A percentile compares a stretch with the other conserved stretches of the same genome.
Conservation (phyloP, 257 asterid genomes). For the Ehretia macrophylla region DNA sequence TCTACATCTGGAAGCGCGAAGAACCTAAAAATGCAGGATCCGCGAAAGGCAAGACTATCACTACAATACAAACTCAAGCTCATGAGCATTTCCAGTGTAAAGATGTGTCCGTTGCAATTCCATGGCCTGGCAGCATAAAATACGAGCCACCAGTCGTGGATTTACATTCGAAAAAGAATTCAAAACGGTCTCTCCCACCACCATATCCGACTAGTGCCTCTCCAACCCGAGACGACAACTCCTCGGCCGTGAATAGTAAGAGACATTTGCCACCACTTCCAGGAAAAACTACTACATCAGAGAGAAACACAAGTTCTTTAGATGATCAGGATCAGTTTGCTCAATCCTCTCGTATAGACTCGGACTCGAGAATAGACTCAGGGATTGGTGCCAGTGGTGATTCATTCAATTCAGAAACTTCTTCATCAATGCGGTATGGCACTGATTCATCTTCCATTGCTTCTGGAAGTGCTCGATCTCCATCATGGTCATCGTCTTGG, state of each 20-base stretch:
- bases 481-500: constrained; percentile 14
- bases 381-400: constrained; percentile 48
- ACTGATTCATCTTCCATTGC: constrained; percentile 50
- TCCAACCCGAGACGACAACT: constrained; percentile 35
- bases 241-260: constrained; percentile 28
- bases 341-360: constrained; percentile 41
- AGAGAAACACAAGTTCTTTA: constrained; percentile 19
- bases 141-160: constrained; percentile 2
- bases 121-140: constrained; percentile 25
- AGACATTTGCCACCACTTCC: constrained; percentile 75
- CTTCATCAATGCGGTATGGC: constrained; percentile 28
- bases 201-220: constrained; percentile 16
- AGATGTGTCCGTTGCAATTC: constrained; percentile 29
- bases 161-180: background rate
- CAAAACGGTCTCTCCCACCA: constrained; percentile 9
- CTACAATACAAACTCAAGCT: constrained; percentile 3
- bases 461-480: constrained; percentile 16
- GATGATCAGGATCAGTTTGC: constrained; percentile 63
- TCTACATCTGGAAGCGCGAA: constrained; percentile 26
- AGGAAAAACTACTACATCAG: constrained; percentile 32
- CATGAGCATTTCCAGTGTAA: constrained; percentile 23
- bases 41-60: constrained; percentile 4
- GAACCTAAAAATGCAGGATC: constrained; percentile 2
- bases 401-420: constrained; percentile 37
- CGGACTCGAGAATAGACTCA: constrained; percentile 4